Base-by-base conservation (phyloP, 495 filamentous ascomycete genomes). In the Chaetomium cochliodes region DNA sequence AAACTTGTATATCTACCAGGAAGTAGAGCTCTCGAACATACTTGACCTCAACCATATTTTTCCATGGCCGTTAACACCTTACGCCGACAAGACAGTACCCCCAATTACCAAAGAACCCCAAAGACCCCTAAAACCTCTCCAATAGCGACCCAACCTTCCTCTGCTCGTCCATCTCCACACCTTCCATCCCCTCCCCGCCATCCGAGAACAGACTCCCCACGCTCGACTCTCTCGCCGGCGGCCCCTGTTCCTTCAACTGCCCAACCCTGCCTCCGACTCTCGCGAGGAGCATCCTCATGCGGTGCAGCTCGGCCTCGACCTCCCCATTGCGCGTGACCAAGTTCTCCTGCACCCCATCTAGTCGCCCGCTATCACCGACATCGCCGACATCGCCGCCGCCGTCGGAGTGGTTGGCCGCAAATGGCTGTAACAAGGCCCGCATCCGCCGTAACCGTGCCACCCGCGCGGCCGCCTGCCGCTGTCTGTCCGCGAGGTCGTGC, bases 241-340 rank as follows among this genome's bases (percentile, higher is more conserved):
- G 63, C 3, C 56, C 39, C 62, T 69, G 67, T 18, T 63, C 65
- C 54, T 60, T 64, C 46, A 81, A 57, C 67, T 70, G 73, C 46
- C 69, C 73, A 4, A 91, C 78, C 58, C 88, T 79, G 3, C 81
- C 89, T 3, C 85, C 84, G 28, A 93, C 88, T 51, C 90, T 82
- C 22, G 87, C 86, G 50, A 90, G 85, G 63, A 96, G 77, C 73
- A 91, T 84, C 44, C 88, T 83, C 87, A 91, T 93, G 67, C 83
- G 86, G 70, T 89, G 85, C 66, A 96, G 70, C 74, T 96, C 92
- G 47, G 80, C 78, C 65, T 86, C 85, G 25, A 96, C 72, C 67
- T 88, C 86, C n/a, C 88, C 88, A 73, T 91, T 87, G 50, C 84
- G 83, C 16, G 85, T 89, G 12, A 92, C 82, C 20, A 96, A 77